Percentiles rank a stretch among this genome's conserved stretches.
Evolutionary conservation across 2,329 filamentous ascomycete genomes (phyloP).

Genomic region (Pestalotiopsis sp.): DNA sequence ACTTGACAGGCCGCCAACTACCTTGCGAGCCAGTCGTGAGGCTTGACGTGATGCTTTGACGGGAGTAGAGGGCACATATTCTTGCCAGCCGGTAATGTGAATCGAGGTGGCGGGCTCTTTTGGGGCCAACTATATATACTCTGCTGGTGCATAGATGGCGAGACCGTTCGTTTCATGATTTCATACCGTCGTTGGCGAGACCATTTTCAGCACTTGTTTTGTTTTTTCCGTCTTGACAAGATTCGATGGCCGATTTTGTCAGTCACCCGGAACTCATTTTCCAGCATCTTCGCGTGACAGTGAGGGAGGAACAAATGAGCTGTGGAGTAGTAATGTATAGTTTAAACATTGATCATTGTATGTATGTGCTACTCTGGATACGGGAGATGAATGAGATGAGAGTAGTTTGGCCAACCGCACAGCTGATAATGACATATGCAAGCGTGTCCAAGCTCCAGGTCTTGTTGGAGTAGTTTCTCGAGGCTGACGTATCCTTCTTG

Average conservation of each 20-base stretch:
- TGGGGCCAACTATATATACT: not conserved
- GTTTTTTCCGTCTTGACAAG: not conserved
- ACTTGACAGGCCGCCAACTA: slow-evolving; percentile 54
- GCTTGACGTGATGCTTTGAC: not conserved
- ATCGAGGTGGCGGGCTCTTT: not conserved
- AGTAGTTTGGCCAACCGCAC: not conserved
- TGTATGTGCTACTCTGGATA: not conserved
- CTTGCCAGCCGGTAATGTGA: not conserved
- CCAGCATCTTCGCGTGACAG: not conserved
- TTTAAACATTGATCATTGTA: not conserved
- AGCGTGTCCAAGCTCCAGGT: not conserved
- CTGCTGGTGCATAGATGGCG: slow-evolving; percentile 2
- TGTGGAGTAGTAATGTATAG: not conserved
- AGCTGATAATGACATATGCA: not conserved
- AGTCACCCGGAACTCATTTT: not conserved
- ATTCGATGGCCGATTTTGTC: not conserved
- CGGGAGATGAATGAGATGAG: not conserved
- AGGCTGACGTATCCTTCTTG: not conserved
- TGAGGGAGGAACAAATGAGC: not conserved
- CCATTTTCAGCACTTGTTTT: not conserved
- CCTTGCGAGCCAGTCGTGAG: slow-evolving; percentile 56
- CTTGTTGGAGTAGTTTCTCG: not conserved
- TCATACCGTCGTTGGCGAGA: not conserved
- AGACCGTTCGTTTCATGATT: not conserved
- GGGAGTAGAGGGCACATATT: slow-evolving; percentile 4